Conservation (phyloP, 176 grass and related monocot genomes). For the Oryza punctata region DNA sequence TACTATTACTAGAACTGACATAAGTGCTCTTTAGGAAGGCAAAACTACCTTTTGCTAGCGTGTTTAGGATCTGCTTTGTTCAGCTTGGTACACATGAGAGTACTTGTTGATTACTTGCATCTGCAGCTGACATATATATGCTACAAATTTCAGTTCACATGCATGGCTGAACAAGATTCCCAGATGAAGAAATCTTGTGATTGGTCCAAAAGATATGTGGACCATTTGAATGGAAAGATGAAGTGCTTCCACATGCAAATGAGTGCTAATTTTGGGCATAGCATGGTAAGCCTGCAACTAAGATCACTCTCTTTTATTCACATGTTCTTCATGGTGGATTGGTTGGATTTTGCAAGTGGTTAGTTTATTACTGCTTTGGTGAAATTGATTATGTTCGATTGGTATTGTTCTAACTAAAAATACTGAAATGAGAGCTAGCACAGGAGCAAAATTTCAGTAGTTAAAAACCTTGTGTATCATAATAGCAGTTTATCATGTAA, state of each 20-base stretch:
- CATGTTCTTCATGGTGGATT: slow-evolving; percentile 8
- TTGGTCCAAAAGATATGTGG: not conserved
- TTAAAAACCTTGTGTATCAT: not conserved
- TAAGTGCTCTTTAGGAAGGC: not conserved
- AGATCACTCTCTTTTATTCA: not conserved
- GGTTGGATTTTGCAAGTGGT: not conserved
- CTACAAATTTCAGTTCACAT: not conserved
- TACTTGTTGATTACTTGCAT: not conserved
- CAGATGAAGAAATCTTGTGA: not conserved
- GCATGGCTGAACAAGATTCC: slow-evolving; percentile 22
- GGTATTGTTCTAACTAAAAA: not conserved
- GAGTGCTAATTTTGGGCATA: slow-evolving; percentile 30
- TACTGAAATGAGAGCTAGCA: not conserved
- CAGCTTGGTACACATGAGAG: not conserved
- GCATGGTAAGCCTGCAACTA: slow-evolving; percentile 23
- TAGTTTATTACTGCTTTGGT: not conserved
- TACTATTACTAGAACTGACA: not conserved
- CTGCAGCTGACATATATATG: not conserved
- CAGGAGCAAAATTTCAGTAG: not conserved
- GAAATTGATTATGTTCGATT: not conserved
- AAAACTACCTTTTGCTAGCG: not conserved
- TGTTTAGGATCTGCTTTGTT: not conserved
- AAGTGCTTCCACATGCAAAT: slow-evolving; percentile 34
- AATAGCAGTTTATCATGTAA: not conserved
- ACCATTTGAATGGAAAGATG: slow-evolving; percentile 12